Evolutionary conservation across 345 rosid genomes (phyloP).

Genomic region (Pistacia vera): DNA sequence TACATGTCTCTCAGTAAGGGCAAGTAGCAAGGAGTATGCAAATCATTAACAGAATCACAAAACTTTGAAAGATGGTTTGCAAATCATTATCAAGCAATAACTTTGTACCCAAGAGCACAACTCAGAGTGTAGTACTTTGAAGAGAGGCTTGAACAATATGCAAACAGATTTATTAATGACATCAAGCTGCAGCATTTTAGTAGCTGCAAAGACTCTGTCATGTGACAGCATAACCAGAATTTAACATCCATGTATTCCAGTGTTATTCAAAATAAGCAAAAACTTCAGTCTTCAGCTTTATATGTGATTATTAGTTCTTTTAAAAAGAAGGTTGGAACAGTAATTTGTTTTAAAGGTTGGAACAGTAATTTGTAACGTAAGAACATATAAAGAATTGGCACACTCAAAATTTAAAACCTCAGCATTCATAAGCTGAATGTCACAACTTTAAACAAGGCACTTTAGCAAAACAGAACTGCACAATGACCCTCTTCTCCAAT

Average conservation of each 20-base stretch:
- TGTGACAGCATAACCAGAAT: background rate
- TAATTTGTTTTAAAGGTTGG: background rate
- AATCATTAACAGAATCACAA: background rate
- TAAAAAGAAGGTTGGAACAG: background rate
- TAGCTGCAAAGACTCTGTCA: background rate
- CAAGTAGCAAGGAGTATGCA: background rate
- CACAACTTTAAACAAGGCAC: background rate
- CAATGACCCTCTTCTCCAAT: background rate
- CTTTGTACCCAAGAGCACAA: background rate
- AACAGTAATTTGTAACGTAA: background rate
- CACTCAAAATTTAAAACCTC: background rate
- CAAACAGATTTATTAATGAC: background rate
- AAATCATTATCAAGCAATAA: background rate
- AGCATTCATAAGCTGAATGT: background rate
- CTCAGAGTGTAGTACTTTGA: background rate
- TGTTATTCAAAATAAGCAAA: background rate
- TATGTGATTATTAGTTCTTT: background rate
- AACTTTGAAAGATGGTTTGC: background rate
- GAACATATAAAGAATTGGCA: background rate
- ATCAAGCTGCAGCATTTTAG: background rate
- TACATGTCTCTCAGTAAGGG: background rate
- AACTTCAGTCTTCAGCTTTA: background rate
- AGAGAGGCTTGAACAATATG: background rate
- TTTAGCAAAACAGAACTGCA: slow-evolving; percentile 6
- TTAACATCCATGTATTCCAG: background rate